These are phyloP conservation scores for Colletotrichum noveboracense DNA, from an alignment of 2,329 filamentous ascomycete species.

Conservation along the genomic window DNA sequence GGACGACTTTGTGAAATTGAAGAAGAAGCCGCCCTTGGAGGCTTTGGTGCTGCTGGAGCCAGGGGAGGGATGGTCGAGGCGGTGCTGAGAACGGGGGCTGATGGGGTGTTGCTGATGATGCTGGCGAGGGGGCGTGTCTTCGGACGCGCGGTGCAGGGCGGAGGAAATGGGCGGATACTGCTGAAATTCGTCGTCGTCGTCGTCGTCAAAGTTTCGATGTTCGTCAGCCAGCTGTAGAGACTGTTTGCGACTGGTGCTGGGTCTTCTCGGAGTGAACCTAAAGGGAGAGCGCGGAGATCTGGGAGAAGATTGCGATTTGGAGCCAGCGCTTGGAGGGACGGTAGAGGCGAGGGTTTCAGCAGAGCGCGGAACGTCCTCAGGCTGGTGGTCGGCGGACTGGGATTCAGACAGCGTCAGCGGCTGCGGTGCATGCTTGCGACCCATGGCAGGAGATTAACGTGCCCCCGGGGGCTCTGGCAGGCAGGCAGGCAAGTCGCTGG, in stretches of 20 bases:
- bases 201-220: constrained; percentile 24
- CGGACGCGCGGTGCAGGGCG: constrained; percentile 26
- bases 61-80: constrained; percentile 28
- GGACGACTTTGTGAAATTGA: constrained; percentile 54
- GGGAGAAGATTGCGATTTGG: constrained; percentile 48
- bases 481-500: background rate
- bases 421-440: constrained; percentile 63
- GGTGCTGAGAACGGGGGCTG: constrained; percentile 28
- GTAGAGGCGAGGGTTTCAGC: constrained; percentile 34
- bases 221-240: constrained; percentile 18
- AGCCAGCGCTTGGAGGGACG: constrained; percentile 34
- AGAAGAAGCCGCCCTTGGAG: constrained; percentile 55
- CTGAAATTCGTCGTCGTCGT: constrained; percentile 23
- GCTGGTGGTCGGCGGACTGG: constrained; percentile 35
- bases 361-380: constrained; percentile 30
- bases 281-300: constrained; percentile 51
- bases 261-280: constrained; percentile 44
- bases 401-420: constrained; percentile 57
- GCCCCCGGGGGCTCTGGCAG: background rate
- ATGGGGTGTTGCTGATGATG: constrained; percentile 28
- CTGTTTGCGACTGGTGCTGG: constrained; percentile 17
- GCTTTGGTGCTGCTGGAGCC: constrained; percentile 40
- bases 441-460: constrained; percentile 43
- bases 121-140: constrained; percentile 25
- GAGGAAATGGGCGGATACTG: constrained; percentile 33